These are phyloP conservation scores for Corymbia maculata DNA, from an alignment of 345 rosid species.

Conservation along the genomic window DNA sequence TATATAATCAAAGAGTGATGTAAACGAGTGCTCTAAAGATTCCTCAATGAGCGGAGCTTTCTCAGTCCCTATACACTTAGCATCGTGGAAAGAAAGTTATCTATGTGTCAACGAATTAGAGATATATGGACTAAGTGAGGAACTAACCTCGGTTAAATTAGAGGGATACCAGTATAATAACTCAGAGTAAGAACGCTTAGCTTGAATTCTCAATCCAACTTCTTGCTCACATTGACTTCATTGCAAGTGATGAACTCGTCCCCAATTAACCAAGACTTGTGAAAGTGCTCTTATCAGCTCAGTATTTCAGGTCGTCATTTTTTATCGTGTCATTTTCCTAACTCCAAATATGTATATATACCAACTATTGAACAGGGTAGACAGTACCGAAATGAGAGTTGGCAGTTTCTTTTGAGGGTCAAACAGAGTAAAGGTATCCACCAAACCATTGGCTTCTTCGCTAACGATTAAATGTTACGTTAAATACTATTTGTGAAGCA, in stretches of 20 bases:
- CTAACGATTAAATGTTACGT: neutral
- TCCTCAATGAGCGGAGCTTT: neutral
- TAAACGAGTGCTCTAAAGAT: neutral
- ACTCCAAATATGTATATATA: neutral
- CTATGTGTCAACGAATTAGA: neutral
- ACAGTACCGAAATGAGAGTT: neutral
- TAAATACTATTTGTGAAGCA: neutral
- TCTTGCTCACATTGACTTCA: neutral
- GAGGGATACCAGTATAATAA: neutral
- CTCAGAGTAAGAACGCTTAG: neutral
- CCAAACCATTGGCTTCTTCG: neutral
- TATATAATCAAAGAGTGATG: neutral
- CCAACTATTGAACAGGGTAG: neutral
- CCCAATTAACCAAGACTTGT: neutral
- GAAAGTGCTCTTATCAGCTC: neutral
- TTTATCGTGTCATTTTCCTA: neutral
- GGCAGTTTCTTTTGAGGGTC: neutral
- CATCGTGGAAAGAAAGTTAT: neutral
- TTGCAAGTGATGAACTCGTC: neutral
- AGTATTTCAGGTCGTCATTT: neutral
- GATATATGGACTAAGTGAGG: neutral
- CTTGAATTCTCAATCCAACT: neutral
- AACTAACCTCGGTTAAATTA: neutral
- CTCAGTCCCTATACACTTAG: neutral
- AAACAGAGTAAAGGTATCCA: neutral